Evolutionary conservation across 768 basidiomycete genomes (phyloP), one percentile per base, ranked within the genome.

Genomic region (Suillus alpinus): DNA sequence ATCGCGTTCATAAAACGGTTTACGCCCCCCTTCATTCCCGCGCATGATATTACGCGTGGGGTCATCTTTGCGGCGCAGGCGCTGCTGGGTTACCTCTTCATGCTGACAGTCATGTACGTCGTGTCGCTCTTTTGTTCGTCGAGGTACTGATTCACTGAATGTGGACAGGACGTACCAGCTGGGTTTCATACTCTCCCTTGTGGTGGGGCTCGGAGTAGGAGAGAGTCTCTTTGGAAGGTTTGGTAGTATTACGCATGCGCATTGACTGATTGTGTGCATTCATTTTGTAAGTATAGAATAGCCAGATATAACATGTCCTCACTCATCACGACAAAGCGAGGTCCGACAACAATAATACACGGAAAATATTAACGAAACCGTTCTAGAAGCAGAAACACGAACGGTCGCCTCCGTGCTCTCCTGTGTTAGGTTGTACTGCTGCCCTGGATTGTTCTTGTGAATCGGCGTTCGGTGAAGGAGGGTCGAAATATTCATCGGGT

Each of bases 31-130:
- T 93, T 92, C 71, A 75, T 86, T 23, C 73, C 78, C 41, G 66
- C 80, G 8, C 80, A 91, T 59, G 91, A 93, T 41, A 65, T 91
- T 36, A 69, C 83, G 0, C 75, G 92, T 26, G 91, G 90, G 0
- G 66, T 85, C 23, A 58, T 93, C 39, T 83, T 86, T 59, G 77
- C 79, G 8, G 75, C 78, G 4, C 87, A 91, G 57, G 66, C 79
- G 0, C 75, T 80, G 16, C 63, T 95, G 39, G 74, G 75, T 8
- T 85, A 88, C 64, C 71, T 85, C 13, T 81, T 94, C 68, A 94
- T 95, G 94, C 73, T 92, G 59, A 79, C 79, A 0, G 77, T 89
- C 59, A 92, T 92, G 26, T 26, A 26, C 3, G 26, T 26, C 26
- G 26, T 26, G 26, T 26, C 26, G 3, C n/a, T n/a, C n/a, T 26